Evolutionary conservation across 2,329 filamentous ascomycete species (phyloP), one percentile per base, ranked within the genome.

Genomic region (Alternaria alternata): DNA sequence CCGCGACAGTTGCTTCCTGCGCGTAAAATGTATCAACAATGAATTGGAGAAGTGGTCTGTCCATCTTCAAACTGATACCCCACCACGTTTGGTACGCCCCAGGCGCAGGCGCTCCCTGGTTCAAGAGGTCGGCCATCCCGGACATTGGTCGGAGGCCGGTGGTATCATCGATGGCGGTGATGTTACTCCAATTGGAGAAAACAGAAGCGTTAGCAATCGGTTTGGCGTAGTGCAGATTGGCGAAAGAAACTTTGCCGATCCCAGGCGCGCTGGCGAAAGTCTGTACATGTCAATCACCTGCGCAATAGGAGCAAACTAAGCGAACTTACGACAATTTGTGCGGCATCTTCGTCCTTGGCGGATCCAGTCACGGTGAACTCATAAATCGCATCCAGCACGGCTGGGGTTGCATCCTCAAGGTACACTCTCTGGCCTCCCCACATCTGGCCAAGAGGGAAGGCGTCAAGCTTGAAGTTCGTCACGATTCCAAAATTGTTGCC

Each of bases 401-500:
- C 32, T 0, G 63, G 41, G 5, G 64, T 63, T 5, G 57, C n/a
- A 22, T 56, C 34, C 14, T 66, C 60, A 3, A 58, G 38, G n/a
- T 67, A 67, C 11, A 62, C 48, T 2, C 62, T 57, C 14, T 57
- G 52, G 9, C 69, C 71, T 22, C 68, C 68, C 70, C 69, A 74
- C 66, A 74, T 70, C 18, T 67, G 54, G 2, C 65, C 62, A 1
- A 66, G 55, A 1, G 68, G 64, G 22, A 67, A 68, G 9, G 68
- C 47, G 7, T 54, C 30, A 5, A 69, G 57, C n/a, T 69, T 65
- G 60, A 74, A 73, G 12, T 65, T 66, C 11, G 70, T 75, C 12
- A 75, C 69, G 8, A 75, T 64, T 2, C 73, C 81, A 44, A 74
- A 74, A 11, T 75, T 73, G 49, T 67, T 69, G 1, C 70, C 70